Conservation (phyloP, 1,139 yeast genomes). For the Debaryomyces udenii region DNA sequence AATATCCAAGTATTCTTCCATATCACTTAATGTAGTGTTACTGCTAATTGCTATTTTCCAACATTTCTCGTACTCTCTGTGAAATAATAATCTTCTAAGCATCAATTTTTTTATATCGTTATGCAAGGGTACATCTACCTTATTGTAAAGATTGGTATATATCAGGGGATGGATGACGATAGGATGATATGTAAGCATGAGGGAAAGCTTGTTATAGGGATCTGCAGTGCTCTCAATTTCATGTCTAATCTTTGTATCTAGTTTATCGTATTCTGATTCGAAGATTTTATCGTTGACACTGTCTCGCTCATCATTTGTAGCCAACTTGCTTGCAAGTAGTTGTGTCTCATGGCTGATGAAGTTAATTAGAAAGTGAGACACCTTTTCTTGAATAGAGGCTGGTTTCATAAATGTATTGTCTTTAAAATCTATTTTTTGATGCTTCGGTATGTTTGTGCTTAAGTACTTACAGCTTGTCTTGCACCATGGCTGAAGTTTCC, state of each 20-base stretch:
- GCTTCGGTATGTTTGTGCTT: slow-evolving; percentile 1
- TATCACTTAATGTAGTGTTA: slow-evolving; percentile 35
- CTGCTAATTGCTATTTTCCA: slow-evolving; percentile 35
- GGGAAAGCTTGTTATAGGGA: slow-evolving; percentile 31
- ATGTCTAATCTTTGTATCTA: slow-evolving; percentile 17
- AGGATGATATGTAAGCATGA: slow-evolving; percentile 38
- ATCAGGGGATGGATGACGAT: slow-evolving; percentile 33
- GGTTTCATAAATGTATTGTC: slow-evolving; percentile 8
- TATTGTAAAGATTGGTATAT: slow-evolving; percentile 27
- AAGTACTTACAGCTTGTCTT: not conserved
- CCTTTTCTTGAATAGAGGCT: slow-evolving; percentile 9
- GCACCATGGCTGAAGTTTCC: not conserved
- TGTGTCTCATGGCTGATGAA: slow-evolving; percentile 22
- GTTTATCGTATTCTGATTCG: slow-evolving; percentile 6
- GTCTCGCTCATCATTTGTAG: slow-evolving; percentile 7
- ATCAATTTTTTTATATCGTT: slow-evolving; percentile 25
- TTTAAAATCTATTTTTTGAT: slow-evolving; percentile 8
- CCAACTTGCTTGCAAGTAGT: slow-evolving; percentile 16
- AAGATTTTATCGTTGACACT: slow-evolving; percentile 6
- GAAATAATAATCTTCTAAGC: slow-evolving; percentile 33
- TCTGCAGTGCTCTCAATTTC: slow-evolving; percentile 28
- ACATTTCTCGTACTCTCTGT: slow-evolving; percentile 31
- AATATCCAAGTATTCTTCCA: slow-evolving; percentile 40
- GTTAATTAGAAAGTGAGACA: slow-evolving; percentile 14
- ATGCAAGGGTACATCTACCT: slow-evolving; percentile 23